These are phyloP conservation scores for Straminergon stramineum DNA, from an alignment of 225 moss, liverwort and hornwort species.

Conservation along the genomic window DNA sequence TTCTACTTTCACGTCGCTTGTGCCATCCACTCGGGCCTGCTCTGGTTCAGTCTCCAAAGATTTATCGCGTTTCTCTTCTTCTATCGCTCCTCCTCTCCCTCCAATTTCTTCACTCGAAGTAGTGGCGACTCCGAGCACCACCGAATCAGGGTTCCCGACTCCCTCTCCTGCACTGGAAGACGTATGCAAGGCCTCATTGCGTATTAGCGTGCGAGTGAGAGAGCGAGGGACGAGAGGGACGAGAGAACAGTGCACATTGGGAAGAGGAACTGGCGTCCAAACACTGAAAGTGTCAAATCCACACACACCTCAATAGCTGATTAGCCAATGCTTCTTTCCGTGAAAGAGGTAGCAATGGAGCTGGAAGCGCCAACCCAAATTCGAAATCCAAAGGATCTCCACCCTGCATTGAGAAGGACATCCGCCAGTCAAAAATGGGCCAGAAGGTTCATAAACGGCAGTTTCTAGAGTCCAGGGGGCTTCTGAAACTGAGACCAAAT, in stretches of 20 bases:
- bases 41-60: slow-evolving; percentile 5
- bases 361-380: slow-evolving; percentile 4
- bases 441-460: neutral
- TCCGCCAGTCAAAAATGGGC: neutral
- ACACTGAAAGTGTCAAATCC: neutral
- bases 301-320: slow-evolving; percentile 32
- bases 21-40: neutral
- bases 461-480: neutral
- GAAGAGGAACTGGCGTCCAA: neutral
- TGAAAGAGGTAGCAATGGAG: slow-evolving; percentile 19
- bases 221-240: neutral
- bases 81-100: slow-evolving; percentile 16
- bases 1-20: slow-evolving; percentile 12
- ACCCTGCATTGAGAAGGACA: slow-evolving; percentile 27
- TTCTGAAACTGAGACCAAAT: neutral
- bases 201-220: neutral
- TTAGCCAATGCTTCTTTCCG: slow-evolving; percentile 52
- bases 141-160: slow-evolving; percentile 18
- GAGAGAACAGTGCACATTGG: neutral
- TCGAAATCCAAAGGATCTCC: slow-evolving; percentile 63
- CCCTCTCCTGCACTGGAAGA: slow-evolving; percentile 43
- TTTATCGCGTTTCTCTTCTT: slow-evolving; percentile 2
- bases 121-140: slow-evolving; percentile 23
- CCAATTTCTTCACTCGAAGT: slow-evolving; percentile 14
- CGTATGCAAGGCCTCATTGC: neutral